These are phyloP conservation scores for Umbelopsis sp. DNA, from an alignment of 192 early-diverging fungal genomes.

Conservation along the genomic window DNA sequence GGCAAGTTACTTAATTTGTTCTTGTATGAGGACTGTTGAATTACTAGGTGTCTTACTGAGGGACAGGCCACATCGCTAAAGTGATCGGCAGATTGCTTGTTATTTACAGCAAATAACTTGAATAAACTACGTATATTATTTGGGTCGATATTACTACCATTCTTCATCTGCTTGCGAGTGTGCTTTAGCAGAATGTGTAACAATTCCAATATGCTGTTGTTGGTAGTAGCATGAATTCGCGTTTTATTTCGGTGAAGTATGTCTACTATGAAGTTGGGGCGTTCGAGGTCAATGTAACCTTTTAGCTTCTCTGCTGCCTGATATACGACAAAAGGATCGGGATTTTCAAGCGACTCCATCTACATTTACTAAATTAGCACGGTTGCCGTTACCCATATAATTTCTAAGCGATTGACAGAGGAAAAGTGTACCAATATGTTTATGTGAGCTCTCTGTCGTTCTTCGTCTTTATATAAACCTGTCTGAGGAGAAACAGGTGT, in stretches of 20 bases:
- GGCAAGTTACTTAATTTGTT: no score
- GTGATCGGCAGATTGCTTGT: not conserved
- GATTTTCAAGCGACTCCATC: not conserved
- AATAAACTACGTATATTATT: not conserved
- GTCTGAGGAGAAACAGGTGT: no score
- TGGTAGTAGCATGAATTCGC: not conserved
- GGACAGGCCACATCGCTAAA: not conserved
- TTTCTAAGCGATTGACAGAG: not conserved
- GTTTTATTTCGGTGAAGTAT: not conserved
- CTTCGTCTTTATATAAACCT: not conserved
- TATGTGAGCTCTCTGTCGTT: not conserved
- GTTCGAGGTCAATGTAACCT: not conserved
- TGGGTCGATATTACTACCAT: not conserved
- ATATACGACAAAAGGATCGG: conserved; percentile 2
- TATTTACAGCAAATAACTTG: not conserved
- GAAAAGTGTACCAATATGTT: not conserved
- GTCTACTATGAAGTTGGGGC: not conserved
- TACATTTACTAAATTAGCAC: not conserved
- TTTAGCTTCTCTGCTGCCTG: not conserved
- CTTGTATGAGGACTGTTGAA: no score
- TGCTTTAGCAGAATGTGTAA: not conserved
- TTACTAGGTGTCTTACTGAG: no score
- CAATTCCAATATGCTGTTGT: not conserved
- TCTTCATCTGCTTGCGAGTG: not conserved
- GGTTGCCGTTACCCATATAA: not conserved